Evolutionary conservation across 2,329 filamentous ascomycete species (phyloP), one percentile per base, ranked within the genome.

Genomic region (Fusarium euwallaceae): DNA sequence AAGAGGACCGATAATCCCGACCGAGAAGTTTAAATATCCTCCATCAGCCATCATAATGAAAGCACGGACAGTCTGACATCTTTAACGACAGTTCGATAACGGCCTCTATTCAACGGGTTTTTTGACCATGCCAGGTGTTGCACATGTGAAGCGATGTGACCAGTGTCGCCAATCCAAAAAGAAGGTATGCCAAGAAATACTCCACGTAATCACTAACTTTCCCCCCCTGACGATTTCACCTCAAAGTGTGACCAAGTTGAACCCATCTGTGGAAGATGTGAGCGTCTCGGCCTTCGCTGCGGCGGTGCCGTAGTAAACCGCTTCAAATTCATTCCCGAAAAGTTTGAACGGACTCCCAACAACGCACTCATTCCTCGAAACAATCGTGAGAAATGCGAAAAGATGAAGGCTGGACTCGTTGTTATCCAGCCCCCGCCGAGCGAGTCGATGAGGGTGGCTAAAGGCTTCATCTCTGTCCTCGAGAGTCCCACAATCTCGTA

Each of bases 141-240:
- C 41, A 2, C 60, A 62, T 16, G 41, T 62, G n/a, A 20, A 36
- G 60, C 60, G 41, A 22, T 62, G 60, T 36, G 60, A 62, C 27
- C 41, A 62, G 20, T 62, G 60, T 51, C 60, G 60, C 14, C n/a
- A 62, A 8, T 32, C 41, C 29, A 62, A 62, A 29, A 62, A 62
- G 24, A 62, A 62, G 29, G 60, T 62, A 17, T 32, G 37, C 27
- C 9, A 51, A 62, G 27, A 24, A 8, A 36, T 17, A 29, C 17
- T 51, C 29, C 59, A 24, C 37, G 8, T 17, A 45, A 41, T 29
- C 43, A 17, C 43, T 16, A 24, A 62, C 36, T 59, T 20, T 9
- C 16, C 22, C 16, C 16, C 12, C 22, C 32, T n/a, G 34, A 24
- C 20, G 20, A 24, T 12, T 17, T 34, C 10, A 3, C 11, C 16